Base-by-base conservation (phyloP, 2,329 filamentous ascomycete genomes). In the Ophiostoma fasciatum region DNA sequence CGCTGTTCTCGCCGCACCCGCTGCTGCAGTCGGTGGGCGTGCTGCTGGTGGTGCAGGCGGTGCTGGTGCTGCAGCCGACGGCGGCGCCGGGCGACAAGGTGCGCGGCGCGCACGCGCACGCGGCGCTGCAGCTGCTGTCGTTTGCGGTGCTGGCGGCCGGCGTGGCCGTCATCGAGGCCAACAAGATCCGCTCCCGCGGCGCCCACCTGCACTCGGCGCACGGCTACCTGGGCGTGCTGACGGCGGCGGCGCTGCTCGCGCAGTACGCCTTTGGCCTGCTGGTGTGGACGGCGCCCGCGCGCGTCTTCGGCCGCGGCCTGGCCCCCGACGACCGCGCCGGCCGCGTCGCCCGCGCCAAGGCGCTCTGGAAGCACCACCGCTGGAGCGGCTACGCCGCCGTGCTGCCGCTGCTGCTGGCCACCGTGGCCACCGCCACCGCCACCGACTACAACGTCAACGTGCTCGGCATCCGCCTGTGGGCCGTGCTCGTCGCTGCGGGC, bases 291-390 rank as follows among this genome's bases (percentile, higher is more conserved):
- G 62, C 71, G 3, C 87, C 87, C 0, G 51, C 52, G 1, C 17
- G 26, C 8, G 49, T 93, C 1, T 92, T 88, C 48, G 87, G 87
- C 5, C 12, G 12, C 14, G 50, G 93, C 1, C 88, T 87, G 48
- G 85, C 87, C 6, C n/a, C n/a, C n/a, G n/a, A n/a, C n/a, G n/a
- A n/a, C n/a, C n/a, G n/a, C n/a, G n/a, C n/a, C n/a, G n/a, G n/a
- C n/a, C 75, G 82, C 38, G 74, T 78, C 43, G 76, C 82, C 19
- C 75, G 74, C 4, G 88, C 85, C 15, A 92, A 87, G 66, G 65
- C 65, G 18, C 55, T 94, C 28, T 96, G 88, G 67, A 94, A 93
- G 59, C 94, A 87, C 49, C 90, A 96, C 55, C 74, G 88, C 21
- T 59, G 70, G 36, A 68, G 66, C 17, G 90, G 88, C 3, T 96